Evolutionary conservation across 148 eudicot genomes (phyloP), one percentile per base, ranked within the genome.

Genomic region (Rhododendron williamsianum): DNA sequence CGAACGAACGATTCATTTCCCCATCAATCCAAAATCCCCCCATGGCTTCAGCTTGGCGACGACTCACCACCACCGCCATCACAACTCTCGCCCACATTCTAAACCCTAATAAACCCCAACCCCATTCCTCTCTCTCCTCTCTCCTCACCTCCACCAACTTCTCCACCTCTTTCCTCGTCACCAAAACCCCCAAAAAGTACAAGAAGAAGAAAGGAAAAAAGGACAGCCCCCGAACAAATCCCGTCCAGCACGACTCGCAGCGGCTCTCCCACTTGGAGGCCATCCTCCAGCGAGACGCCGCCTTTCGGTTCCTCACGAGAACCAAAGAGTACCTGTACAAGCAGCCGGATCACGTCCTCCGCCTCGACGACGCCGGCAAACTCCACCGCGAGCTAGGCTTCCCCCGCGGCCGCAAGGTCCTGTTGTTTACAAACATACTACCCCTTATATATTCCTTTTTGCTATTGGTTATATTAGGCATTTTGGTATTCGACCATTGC

Each of bases 151-250:
- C 9, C 49, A 79, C 91, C 87, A 87, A 74, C 36, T 95, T 90
- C 89, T 94, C 98, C 81, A 97, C 98, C 86, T 97, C 99, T 25
- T 97, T 97, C 88, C 93, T 97, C 84, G 60, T 90, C 90, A 97
- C 99, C 82, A 97, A 97, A 92, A 92, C 89, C 86, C 99, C 99
- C 67, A 94, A 94, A 82, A 93, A 91, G 56, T 87, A 90, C 91
- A 89, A 80, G 48, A 88, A 91, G 38, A 94, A 91, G 38, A 94
- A 93, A 69, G 93, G 92, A 71, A 90, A 87, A 73, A 88, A 92
- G 67, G 93, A 92, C 16, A 87, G 90, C 87, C 91, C 98, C 4
- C 83, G 98, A 52, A 93, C 93, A 80, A 94, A 86, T 45, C 91
- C 51, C 7, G 86, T 97, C 78, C 98, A 94, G 49, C 92, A 88